Evolutionary conservation across 1,284 basidiomycete genomes (phyloP).

Genomic region (Ceratobasidium papillatum): DNA sequence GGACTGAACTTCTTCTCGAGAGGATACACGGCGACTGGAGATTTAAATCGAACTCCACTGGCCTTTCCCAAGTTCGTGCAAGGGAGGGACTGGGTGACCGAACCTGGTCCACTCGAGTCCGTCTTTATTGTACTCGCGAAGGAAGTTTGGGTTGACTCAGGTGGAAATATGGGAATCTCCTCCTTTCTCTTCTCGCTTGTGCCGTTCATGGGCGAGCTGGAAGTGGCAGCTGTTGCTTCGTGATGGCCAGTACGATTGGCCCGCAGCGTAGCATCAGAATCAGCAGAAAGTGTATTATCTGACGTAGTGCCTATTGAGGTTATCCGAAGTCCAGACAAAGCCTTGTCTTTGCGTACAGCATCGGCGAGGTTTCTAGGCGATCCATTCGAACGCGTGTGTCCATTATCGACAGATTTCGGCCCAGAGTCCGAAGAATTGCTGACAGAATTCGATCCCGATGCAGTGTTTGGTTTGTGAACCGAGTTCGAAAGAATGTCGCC

Average conservation of each 20-base stretch:
- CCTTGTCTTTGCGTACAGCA: neutral
- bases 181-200: too few species aligned
- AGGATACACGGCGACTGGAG: neutral
- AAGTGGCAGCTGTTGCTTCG: neutral
- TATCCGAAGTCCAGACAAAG: neutral
- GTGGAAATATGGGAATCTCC: too few species aligned
- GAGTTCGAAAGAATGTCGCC: too few species aligned
- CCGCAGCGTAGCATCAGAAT: too few species aligned
- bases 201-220: neutral
- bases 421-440: neutral
- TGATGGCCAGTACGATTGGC: too few species aligned
- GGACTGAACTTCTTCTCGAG: neutral
- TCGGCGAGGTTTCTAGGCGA: neutral
- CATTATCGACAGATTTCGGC: neutral
- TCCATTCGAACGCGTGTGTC: neutral
- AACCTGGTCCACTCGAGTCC: neutral
- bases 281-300: too few species aligned
- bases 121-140: neutral
- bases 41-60: neutral
- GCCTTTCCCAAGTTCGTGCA: neutral
- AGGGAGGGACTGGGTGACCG: neutral
- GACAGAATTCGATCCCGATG: neutral
- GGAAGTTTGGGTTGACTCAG: too few species aligned
- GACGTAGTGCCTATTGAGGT: neutral
- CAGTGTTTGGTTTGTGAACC: neutral